Evolutionary conservation across 75 land plant species (phyloP).

Genomic region (Selaginella moellendorffii): DNA sequence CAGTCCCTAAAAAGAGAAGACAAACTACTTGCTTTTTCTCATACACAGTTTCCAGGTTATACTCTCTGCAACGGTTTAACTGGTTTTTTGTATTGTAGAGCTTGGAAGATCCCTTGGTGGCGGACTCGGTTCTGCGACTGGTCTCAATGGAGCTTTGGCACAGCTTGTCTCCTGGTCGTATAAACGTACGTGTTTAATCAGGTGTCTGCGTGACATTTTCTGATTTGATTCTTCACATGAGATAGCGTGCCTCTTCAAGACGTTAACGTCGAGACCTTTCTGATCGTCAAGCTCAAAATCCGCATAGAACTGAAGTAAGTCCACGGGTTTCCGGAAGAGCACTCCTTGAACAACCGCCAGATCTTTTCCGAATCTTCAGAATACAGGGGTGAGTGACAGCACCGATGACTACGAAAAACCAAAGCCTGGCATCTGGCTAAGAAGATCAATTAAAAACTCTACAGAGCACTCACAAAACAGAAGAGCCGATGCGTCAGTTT

Average conservation of each 20-base stretch:
- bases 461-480: too few species aligned
- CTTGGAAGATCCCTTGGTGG: constrained; percentile 89
- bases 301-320: constrained; percentile 68
- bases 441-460: too few species aligned
- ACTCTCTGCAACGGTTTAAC: not conserved
- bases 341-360: too few species aligned
- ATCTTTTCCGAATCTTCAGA: too few species aligned
- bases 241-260: constrained; percentile 39
- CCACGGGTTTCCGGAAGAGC: too few species aligned
- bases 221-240: not conserved
- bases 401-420: too few species aligned
- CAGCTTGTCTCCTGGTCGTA: constrained; percentile 69
- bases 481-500: too few species aligned
- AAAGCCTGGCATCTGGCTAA: too few species aligned
- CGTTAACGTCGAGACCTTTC: constrained; percentile 30
- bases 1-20: constrained; percentile 54
- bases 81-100: constrained; percentile 43
- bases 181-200: constrained; percentile 35
- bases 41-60: constrained; percentile 99
- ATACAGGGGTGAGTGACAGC: too few species aligned
- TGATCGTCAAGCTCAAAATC: constrained; percentile 25
- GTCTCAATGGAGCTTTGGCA: constrained; percentile 86
- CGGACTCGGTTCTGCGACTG: constrained; percentile 55
- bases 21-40: constrained; percentile 82
- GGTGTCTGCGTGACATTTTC: too few species aligned